Conservation (phyloP, 805 yeast species). For the Starmerella khaoyaiensis region DNA sequence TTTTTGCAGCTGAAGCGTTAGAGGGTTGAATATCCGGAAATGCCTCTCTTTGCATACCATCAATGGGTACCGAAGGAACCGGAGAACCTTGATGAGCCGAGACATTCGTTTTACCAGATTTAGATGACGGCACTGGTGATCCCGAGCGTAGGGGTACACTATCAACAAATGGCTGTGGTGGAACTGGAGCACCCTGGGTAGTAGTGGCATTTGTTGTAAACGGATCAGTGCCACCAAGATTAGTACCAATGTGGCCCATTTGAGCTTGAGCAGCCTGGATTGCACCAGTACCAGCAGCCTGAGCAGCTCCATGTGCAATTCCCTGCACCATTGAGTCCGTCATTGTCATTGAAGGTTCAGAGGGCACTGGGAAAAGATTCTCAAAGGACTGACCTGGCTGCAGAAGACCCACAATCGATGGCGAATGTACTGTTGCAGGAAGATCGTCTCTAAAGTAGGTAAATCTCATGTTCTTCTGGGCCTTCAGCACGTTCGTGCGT, state of each 20-base stretch:
- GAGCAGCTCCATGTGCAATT: slow-evolving; percentile 11
- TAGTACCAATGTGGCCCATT: too few species aligned
- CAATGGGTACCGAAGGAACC: not conserved
- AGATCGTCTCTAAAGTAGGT: slow-evolving; percentile 87
- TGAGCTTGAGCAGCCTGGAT: too few species aligned
- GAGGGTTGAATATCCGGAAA: slow-evolving; percentile 12
- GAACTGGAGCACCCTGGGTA: too few species aligned
- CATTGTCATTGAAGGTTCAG: slow-evolving; percentile 1
- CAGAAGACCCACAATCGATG: slow-evolving; percentile 69
- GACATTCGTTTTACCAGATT: too few species aligned
- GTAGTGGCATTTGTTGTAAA: too few species aligned
- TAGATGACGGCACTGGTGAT: too few species aligned
- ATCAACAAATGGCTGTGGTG: too few species aligned
- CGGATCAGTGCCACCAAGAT: too few species aligned
- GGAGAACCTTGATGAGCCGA: too few species aligned
- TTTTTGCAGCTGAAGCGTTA: not conserved
- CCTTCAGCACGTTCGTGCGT: slow-evolving; percentile 23
- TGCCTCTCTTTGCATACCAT: slow-evolving; percentile 7
- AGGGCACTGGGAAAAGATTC: slow-evolving; percentile 40
- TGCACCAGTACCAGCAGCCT: slow-evolving; percentile 5
- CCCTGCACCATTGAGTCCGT: slow-evolving; percentile 7
- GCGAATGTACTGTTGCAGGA: slow-evolving; percentile 79
- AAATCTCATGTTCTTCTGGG: slow-evolving; percentile 47
- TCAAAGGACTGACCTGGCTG: slow-evolving; percentile 46
- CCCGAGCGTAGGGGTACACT: too few species aligned